Conservation (phyloP, 192 early-diverging fungal species). For the Lunasporangiospora selenospora region DNA sequence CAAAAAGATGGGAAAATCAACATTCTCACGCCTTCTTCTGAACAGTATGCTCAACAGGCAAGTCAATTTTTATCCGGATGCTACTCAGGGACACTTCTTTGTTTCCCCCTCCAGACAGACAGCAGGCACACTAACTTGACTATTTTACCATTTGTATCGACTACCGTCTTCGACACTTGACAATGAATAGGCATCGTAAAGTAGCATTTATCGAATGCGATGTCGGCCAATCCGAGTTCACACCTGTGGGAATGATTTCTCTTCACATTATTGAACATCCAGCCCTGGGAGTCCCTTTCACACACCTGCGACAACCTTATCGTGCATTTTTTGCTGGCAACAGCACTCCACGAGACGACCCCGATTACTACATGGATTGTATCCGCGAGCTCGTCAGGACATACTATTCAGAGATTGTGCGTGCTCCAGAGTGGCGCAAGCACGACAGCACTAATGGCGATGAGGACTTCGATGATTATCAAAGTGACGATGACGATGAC, state of each 20-base stretch:
- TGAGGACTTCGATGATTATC: constrained; percentile 14
- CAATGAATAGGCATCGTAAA: constrained; percentile 55
- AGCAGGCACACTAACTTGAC: constrained; percentile 8
- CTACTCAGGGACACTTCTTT: too few species aligned
- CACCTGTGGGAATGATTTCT: constrained; percentile 79
- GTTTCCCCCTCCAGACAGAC: background rate
- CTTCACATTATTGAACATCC: constrained; percentile 76
- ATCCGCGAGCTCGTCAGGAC: constrained; percentile 65
- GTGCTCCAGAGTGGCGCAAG: constrained; percentile 14
- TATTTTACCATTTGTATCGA: constrained; percentile 1
- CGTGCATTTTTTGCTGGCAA: constrained; percentile 80
- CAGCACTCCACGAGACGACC: constrained; percentile 77
- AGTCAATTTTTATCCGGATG: constrained; percentile 17
- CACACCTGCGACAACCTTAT: constrained; percentile 69
- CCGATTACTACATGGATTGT: constrained; percentile 80
- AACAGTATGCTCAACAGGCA: constrained; percentile 81
- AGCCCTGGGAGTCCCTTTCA: constrained; percentile 86
- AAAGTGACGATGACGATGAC: constrained; percentile 43
- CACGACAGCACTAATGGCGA: constrained; percentile 2
- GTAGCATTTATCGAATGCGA: constrained; percentile 93
- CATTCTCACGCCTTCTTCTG: constrained; percentile 74
- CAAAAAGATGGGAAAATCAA: constrained; percentile 91
- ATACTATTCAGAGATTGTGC: constrained; percentile 59
- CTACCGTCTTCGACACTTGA: background rate
- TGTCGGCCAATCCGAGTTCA: constrained; percentile 91